These are phyloP conservation scores for Pseudogymnoascus sp. DNA, from an alignment of 2,329 filamentous ascomycete genomes.

Conservation along the genomic window DNA sequence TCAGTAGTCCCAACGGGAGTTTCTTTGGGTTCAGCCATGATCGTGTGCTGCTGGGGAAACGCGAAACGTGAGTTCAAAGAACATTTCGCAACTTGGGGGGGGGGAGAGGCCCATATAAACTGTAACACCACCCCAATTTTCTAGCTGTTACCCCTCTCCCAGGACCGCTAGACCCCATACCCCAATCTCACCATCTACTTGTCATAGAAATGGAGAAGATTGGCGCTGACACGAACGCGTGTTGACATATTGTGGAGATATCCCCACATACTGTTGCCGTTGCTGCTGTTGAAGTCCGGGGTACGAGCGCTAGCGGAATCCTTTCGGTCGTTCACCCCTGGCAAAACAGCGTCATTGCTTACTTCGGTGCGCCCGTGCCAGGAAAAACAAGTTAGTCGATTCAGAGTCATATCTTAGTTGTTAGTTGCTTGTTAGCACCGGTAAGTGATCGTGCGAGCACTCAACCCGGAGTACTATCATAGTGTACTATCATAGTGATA, in stretches of 20 bases:
- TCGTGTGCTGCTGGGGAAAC: neutral
- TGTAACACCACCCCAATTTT: neutral
- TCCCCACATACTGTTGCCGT: neutral
- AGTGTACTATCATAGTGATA: neutral
- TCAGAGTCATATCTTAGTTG: neutral
- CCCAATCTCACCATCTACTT: neutral
- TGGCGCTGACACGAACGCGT: neutral
- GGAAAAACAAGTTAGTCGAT: neutral
- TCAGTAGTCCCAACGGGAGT: neutral
- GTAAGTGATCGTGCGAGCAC: neutral
- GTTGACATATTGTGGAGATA: conserved; percentile 7
- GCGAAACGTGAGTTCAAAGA: neutral
- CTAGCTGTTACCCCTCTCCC: neutral
- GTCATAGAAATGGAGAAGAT: neutral
- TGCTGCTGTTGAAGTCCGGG: neutral
- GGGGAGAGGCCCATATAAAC: neutral
- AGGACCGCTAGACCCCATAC: neutral
- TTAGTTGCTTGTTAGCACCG: neutral
- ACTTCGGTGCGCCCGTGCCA: neutral
- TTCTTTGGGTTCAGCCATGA: neutral
- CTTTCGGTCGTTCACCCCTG: neutral
- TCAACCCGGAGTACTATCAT: neutral
- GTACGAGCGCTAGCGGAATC: neutral
- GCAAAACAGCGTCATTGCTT: neutral
- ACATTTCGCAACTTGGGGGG: neutral